Evolutionary conservation across 495 filamentous ascomycete species (phyloP), one percentile per base, ranked within the genome.

Genomic region (Tetracladium marchalianum): DNA sequence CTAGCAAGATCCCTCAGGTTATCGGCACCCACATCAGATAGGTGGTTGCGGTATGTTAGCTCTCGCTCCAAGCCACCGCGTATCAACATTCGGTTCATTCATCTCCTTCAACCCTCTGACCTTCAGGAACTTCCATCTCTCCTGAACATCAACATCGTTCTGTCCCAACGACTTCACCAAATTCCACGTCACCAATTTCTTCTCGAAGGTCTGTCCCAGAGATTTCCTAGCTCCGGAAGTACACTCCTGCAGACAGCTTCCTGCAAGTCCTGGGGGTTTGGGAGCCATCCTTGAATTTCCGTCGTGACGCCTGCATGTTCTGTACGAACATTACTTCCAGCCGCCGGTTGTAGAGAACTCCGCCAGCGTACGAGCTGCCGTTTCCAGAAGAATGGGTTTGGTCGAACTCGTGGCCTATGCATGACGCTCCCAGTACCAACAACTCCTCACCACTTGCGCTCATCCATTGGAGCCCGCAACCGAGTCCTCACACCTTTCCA

Each of bases 191-290:
- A n/a, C n/a, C n/a, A n/a, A n/a, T n/a, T 27, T 27, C 22, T 7
- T 27, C n/a, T n/a, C n/a, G n/a, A n/a, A n/a, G n/a, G n/a, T 27
- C 22, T 27, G 22, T 27, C 22, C 22, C 22, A 27, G 22, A 27
- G 22, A 27, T 27, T 46, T 49, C 53, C 38, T 18, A 11, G 13
- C 38, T 11, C 18, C 38, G 11, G 13, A 13, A 13, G 11, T 5
- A 11, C 12, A 40, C 38, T 11, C 38, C 38, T 13, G 11, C 13
- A 11, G 65, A 66, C 0, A 66, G 66, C 2, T 8, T 63, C 70
- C 55, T 54, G 39, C 40, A 50, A 31, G 41, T 48, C 43, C 46
- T 49, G 32, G 22, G n/a, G 22, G 22, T 27, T 27, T 27, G 22
- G 22, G 22, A 27, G 22, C 22, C 22, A 27, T 27, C 22, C 22